Evolutionary conservation across 176 grass and related monocot genomes (phyloP).

Genomic region (Carex kokanica): DNA sequence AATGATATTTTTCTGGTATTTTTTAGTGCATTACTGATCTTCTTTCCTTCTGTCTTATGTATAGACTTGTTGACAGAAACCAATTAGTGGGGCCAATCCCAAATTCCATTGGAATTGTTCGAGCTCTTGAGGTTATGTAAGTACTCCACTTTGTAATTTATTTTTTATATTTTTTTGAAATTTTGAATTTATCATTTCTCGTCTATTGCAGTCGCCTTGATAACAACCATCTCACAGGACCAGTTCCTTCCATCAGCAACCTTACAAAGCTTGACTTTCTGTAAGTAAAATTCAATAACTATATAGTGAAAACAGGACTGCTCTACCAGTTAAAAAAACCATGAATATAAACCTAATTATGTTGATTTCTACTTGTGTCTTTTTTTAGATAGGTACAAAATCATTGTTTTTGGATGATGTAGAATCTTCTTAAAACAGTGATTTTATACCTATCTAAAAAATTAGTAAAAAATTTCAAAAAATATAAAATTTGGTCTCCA

Average conservation of each 20-base stretch:
- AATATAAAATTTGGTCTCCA: too few relatives aligned
- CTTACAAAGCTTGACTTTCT: slow-evolving; percentile 43
- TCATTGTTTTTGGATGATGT: too few relatives aligned
- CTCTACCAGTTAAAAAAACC: too few relatives aligned
- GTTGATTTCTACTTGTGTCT: too few relatives aligned
- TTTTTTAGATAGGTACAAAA: too few relatives aligned
- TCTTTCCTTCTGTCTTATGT: slow-evolving; percentile 13
- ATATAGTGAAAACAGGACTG: not conserved
- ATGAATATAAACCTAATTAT: too few relatives aligned
- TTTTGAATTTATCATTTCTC: slow-evolving; percentile 19
- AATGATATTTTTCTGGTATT: too few relatives aligned
- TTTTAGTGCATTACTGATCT: not conserved
- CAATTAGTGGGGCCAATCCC: slow-evolving; percentile 52
- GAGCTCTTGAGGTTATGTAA: slow-evolving; percentile 63
- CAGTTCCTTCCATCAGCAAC: slow-evolving; percentile 46
- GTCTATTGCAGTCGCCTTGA: slow-evolving; percentile 54
- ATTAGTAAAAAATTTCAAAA: too few relatives aligned
- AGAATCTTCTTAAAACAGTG: too few relatives aligned
- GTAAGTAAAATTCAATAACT: slow-evolving; percentile 41
- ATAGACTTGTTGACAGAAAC: slow-evolving; percentile 74
- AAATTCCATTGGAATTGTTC: slow-evolving; percentile 42
- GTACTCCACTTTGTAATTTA: slow-evolving; percentile 28
- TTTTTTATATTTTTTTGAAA: not conserved
- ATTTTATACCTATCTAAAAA: too few relatives aligned
- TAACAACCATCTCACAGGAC: slow-evolving; percentile 36